phyloP scores from a whole-genome alignment of 2,329 filamentous ascomycete species.

The Stachybotrys chartarum region DNA sequence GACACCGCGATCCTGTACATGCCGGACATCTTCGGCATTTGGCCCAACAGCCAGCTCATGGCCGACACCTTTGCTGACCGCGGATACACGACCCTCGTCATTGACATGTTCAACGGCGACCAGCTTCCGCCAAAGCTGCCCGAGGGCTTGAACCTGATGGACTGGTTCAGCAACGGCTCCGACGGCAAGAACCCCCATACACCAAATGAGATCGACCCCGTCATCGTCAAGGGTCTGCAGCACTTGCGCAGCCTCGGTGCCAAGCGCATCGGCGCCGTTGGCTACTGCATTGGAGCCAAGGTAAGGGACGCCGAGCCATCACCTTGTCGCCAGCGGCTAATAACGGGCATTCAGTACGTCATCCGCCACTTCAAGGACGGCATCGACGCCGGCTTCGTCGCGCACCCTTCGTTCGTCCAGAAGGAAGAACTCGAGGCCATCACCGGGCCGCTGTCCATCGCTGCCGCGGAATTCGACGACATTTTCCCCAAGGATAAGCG shows the following conservation, averaged over 20 bases:
- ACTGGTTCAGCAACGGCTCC: constrained; percentile 28
- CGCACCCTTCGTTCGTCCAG: constrained; percentile 71
- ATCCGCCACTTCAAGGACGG: constrained; percentile 55
- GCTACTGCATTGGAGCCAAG: constrained; percentile 73
- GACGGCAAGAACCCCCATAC: constrained; percentile 35
- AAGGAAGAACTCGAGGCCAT: constrained; percentile 59
- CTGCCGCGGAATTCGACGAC: constrained; percentile 54
- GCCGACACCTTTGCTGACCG: constrained; percentile 27
- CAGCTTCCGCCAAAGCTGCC: constrained; percentile 36
- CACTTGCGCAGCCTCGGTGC: constrained; percentile 47
- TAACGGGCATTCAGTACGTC: constrained; percentile 43
- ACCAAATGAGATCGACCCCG: constrained; percentile 17
- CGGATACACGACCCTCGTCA: constrained; percentile 24
- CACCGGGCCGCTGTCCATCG: constrained; percentile 60
- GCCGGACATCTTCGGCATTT: constrained; percentile 45
- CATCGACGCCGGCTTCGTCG: constrained; percentile 64
- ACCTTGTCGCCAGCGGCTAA: neutral
- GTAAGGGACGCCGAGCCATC: constrained; percentile 23
- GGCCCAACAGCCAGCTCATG: constrained; percentile 28
- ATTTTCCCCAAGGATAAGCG: constrained; percentile 60
- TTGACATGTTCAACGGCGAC: constrained; percentile 26
- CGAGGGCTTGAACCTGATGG: constrained; percentile 17
- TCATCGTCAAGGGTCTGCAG: constrained; percentile 31
- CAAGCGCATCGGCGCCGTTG: constrained; percentile 56
- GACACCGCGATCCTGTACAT: constrained; percentile 27